Percentiles rank a stretch among this genome's conserved stretches.
phyloP scores from a whole-genome alignment of 257 asterid genomes.

The Gentiana macrophylla region DNA sequence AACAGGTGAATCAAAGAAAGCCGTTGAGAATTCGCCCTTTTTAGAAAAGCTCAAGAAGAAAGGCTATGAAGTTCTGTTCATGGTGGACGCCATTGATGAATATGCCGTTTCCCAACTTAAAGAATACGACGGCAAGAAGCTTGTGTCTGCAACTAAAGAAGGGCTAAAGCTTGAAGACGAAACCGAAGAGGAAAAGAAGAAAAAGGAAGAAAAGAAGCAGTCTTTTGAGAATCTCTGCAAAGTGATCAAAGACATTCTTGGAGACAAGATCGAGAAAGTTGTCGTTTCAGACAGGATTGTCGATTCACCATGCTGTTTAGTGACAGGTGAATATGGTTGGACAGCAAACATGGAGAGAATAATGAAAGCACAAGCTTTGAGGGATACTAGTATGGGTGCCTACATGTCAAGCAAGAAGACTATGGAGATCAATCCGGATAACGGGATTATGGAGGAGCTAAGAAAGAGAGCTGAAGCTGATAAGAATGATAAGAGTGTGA shows the following conservation, averaged over 20 bases:
- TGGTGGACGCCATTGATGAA: slow-evolving; percentile 84
- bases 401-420: slow-evolving; percentile 95
- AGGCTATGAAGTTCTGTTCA: slow-evolving; percentile 65
- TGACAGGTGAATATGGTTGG: slow-evolving; percentile 87
- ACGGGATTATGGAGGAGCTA: slow-evolving; percentile 88
- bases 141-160: slow-evolving; percentile 69
- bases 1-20: slow-evolving; percentile 73
- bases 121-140: slow-evolving; percentile 72
- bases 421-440: slow-evolving; percentile 82
- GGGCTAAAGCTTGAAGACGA: slow-evolving; percentile 74
- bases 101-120: slow-evolving; percentile 68
- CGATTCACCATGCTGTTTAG: slow-evolving; percentile 78
- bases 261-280: slow-evolving; percentile 44
- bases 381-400: slow-evolving; percentile 77
- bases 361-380: slow-evolving; percentile 84
- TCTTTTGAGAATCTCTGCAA: slow-evolving; percentile 65
- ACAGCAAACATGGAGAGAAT: slow-evolving; percentile 89
- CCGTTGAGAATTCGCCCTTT: slow-evolving; percentile 70
- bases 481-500: slow-evolving; percentile 29
- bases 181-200: slow-evolving; percentile 53
- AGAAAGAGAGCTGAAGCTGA: slow-evolving; percentile 57
- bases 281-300: slow-evolving; percentile 46
- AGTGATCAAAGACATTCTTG: slow-evolving; percentile 50
- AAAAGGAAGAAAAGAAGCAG: slow-evolving; percentile 52
- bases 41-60: slow-evolving; percentile 69